Base-by-base conservation (phyloP, 2,329 filamentous ascomycete species). In the Aspergillus ruber region DNA sequence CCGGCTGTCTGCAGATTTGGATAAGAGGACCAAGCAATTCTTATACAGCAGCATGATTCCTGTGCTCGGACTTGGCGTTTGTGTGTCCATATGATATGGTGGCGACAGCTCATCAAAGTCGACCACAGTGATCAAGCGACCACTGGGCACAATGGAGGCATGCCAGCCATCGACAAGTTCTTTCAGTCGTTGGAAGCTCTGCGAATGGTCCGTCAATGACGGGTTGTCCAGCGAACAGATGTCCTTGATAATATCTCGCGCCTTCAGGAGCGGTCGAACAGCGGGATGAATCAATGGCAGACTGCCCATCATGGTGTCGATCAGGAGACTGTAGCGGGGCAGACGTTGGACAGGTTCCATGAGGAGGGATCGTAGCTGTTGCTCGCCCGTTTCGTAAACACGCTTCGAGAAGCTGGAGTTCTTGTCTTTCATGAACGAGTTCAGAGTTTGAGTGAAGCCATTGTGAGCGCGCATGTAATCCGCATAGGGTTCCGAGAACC, bases 331-430 rank as follows among this genome's bases (percentile, higher is more conserved):
- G 71, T 98, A 98, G 21, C 93, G 85, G 21, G 93, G 93, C 45
- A 98, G 78, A 45, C 93, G 81, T 67, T 98, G 93, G 0, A 98
- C 90, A 2, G 93, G 93, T 68, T 98, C 93, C 65, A 98, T 98
- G 46, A 98, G 79, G 53, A 93, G 80, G 3, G 93, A 97, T 43
- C 88, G 90, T 46, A 97, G 79, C 48, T 84, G 81, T 70, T 98
- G 93, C 66, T 97, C 93, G 47, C 93, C 91, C 2, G 86, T 86
- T 54, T 90, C 83, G 45, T 88, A 82, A 3, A 96, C 82, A 41
- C 87, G 78, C 56, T 86, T 84, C 2, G 86, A 85, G 64, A 95
- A 91, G 60, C 85, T 90, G 2, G 90, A 91, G 52, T 86, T 84
- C 48, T 84, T 83, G 58, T 89, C 78, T 53, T 75, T 86, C 51